A percentile compares a stretch with the other conserved stretches of the same genome.
These are phyloP conservation scores for Diaporthe vexans DNA, from an alignment of 2,329 filamentous ascomycete genomes.

Conservation along the genomic window DNA sequence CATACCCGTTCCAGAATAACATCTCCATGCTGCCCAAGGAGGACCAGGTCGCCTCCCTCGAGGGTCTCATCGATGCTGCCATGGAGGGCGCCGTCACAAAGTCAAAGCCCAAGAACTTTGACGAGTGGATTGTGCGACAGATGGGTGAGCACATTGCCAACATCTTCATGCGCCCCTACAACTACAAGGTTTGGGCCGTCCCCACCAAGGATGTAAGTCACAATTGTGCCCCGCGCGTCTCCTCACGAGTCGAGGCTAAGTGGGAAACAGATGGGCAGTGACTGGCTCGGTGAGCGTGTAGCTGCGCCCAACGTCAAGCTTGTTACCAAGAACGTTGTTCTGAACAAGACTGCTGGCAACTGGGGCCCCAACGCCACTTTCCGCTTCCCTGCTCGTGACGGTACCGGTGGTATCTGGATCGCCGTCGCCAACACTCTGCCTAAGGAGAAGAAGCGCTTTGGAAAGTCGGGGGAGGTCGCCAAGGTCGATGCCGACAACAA, in stretches of 20 bases:
- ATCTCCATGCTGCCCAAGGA: conserved; percentile 98
- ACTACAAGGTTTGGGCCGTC: conserved; percentile 99
- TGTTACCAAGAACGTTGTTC: conserved; percentile 92
- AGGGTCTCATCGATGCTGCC: conserved; percentile 95
- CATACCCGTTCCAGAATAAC: conserved; percentile 99
- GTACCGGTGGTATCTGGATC: conserved; percentile 99
- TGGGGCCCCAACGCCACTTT: conserved; percentile 99
- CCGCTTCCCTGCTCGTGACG: conserved; percentile 95
- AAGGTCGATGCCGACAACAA: conserved; percentile 91
- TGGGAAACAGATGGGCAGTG: conserved; percentile 88
- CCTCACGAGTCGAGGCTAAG: conserved; percentile 18
- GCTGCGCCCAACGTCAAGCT: conserved; percentile 96
- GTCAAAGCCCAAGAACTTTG: conserved; percentile 95
- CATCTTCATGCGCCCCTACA: conserved; percentile 99
- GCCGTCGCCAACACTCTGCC: conserved; percentile 94
- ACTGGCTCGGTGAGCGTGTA: conserved; percentile 98
- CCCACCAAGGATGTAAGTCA: conserved; percentile 89
- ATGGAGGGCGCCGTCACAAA: conserved; percentile 87
- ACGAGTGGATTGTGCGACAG: conserved; percentile 97
- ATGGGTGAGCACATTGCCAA: conserved; percentile 91
- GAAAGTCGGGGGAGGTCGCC: conserved; percentile 84
- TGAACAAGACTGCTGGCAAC: conserved; percentile 95
- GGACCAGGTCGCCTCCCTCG: conserved; percentile 93
- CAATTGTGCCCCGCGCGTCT: background rate
- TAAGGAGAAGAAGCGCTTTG: conserved; percentile 91